Evolutionary conservation across 2,329 filamentous ascomycete species (phyloP), one percentile per base, ranked within the genome.

Genomic region (Botrytis byssoidea): DNA sequence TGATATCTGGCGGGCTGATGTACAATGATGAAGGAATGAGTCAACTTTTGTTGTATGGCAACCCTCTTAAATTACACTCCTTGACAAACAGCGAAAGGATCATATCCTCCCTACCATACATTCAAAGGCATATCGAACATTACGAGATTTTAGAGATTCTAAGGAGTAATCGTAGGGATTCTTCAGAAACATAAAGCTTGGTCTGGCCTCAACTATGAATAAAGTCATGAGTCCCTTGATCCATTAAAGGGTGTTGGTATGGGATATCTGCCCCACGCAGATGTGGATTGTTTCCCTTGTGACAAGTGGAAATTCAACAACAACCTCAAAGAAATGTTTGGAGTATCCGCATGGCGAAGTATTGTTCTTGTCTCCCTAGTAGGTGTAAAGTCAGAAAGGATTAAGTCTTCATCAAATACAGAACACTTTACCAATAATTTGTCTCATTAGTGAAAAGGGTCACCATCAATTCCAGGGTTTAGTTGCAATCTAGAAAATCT

Each of bases 181-280:
- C 51, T 57, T 57, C 51, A 29, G 37, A 65, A 65, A 65, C n/a
- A 65, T 35, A 51, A 40, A 22, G 10, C 44, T 67, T 35, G 51
- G 65, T 67, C 65, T 67, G 65, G 65, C 65, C 65, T 67, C 35
- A 67, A 40, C 32, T 44, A 9, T 12, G 61, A 64, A 18, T 32
- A 42, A 29, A 64, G 61, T 64, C 61, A 64, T 6, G 61, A 66
- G 42, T 66, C n/a, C 42, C 42, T 35, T 35, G 22, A 46, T 51
- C 29, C 64, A 67, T 67, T 67, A 67, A 67, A 67, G 32, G 32
- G 64, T 63, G 22, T 42, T 63, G 60, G 60, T 63, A 40, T 66
- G 25, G 29, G 29, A 66, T 37, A n/a, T 25, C 42, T 67, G 64
- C 64, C 64, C 44, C 64, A 67, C 46, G 46, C 35, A 48, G 25